Base-by-base conservation (phyloP, 1,284 basidiomycete genomes). In the Pholiota adiposa region DNA sequence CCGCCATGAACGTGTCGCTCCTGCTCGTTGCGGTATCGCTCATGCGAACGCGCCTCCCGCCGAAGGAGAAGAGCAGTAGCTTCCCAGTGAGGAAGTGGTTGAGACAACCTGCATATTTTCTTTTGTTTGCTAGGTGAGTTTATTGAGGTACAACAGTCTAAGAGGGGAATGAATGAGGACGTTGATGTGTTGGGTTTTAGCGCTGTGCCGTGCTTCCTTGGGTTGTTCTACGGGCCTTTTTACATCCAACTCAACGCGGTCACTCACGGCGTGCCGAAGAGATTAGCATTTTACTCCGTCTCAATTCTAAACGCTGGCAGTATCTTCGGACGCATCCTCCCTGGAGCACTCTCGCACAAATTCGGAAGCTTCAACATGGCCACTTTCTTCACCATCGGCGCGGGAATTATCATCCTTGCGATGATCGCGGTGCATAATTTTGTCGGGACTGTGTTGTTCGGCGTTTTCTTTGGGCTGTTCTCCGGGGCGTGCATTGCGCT, bases 211-310 rank as follows among this genome's bases (percentile, higher is more conserved):
- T 63, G 62, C 43, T 66, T 70, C 29, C 68, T 76, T 41, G 79
- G 77, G 1, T 60, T 79, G 27, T 80, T 79, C 67, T 79, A 79
- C 57, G 60, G 71, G 68, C 75, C 79, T 49, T 84, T 84, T 67
- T 84, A 82, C 67, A 67, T 84, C 2, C 83, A 84, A 67, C 70
- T 85, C 0, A 79, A 77, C 59, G 75, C 81, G 1, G 69, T 75
- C 6, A 65, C 72, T 49, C 77, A 80, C 53, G 73, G 74, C 3
- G 73, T 83, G 31, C 67, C 73, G 62, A 59, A 68, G 12, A 70
- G 68, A 2, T 68, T 83, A n/a, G 75, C 81, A 7, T 83, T 81
- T 57, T 84, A 84, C 64, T 71, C 75, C n/a, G 82, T 77, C 14
- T 67, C 76, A 0, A 78, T 83, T 54, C 67, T 83, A 31, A 83